phyloP scores from a whole-genome alignment of 2,329 filamentous ascomycete genomes.

The Tolypocladium tropicale region DNA sequence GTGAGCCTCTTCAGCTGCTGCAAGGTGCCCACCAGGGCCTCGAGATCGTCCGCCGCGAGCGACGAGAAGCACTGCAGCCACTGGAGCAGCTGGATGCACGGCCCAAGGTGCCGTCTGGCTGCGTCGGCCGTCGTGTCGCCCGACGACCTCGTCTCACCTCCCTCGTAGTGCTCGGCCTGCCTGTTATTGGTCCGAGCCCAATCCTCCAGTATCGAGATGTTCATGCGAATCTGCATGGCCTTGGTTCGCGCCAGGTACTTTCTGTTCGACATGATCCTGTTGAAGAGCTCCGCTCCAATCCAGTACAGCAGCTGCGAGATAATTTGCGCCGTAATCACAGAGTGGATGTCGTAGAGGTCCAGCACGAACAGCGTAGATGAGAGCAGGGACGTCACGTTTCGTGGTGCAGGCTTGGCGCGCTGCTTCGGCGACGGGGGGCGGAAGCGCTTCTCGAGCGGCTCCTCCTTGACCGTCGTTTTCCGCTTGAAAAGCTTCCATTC shows the following conservation, averaged over 20 bases:
- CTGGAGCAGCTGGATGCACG: constrained; percentile 86
- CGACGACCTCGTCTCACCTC: constrained; percentile 73
- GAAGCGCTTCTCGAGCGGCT: constrained; percentile 82
- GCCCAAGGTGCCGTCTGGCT: constrained; percentile 73
- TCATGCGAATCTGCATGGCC: constrained; percentile 99
- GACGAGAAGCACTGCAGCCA: constrained; percentile 98
- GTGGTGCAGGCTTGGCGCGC: constrained; percentile 80
- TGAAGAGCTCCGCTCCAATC: constrained; percentile 93
- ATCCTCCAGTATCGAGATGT: constrained; percentile 87
- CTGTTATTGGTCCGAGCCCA: constrained; percentile 93
- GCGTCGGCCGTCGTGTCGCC: constrained; percentile 84
- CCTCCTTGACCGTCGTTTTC: constrained; percentile 81
- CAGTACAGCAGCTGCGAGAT: constrained; percentile 90
- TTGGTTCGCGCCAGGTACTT: constrained; percentile 94
- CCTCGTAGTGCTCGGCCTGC: constrained; percentile 90
- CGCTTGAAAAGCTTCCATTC: constrained; percentile 97
- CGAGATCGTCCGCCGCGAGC: constrained; percentile 71
- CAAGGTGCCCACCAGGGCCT: constrained; percentile 78
- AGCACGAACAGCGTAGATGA: constrained; percentile 95
- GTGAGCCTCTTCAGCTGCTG: constrained; percentile 80
- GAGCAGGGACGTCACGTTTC: constrained; percentile 90
- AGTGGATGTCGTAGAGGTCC: constrained; percentile 98
- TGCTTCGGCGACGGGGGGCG: constrained; percentile 89
- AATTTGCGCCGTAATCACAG: constrained; percentile 87
- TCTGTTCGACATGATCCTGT: constrained; percentile 91